Evolutionary conservation across 257 asterid genomes (phyloP), one percentile per base, ranked within the genome.

Genomic region (Ajuga chamaepitys): DNA sequence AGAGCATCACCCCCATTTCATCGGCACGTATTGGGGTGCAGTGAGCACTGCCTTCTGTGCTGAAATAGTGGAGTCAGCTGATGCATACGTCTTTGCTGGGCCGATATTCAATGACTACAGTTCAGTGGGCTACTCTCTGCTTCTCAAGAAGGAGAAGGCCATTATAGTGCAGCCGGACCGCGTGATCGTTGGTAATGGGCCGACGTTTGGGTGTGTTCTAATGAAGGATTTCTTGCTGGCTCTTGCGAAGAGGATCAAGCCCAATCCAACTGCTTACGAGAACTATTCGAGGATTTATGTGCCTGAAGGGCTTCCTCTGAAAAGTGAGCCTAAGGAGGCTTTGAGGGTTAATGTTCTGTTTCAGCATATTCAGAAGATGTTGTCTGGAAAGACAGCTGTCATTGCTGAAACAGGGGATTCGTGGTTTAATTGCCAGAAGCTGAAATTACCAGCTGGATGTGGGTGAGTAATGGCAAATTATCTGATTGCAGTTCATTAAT

Each of bases 1-100:
- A 0, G 82, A 77, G 76, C 25, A 64, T 48, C 75, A 73, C 54
- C 76, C 82, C 1, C 78, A 59, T 35, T 77, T 77, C 32, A 77
- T 77, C 2, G 82, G 82, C 34, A 77, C 82, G 11, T 78, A 78
- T 32, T 78, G 82, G 82, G 82, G 82, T 13, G 82, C 79, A 0
- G 77, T 78, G 38, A 73, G 82, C 46, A 74, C 82, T 10, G 20
- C 79, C 2, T 78, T 78, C 64, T 78, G 82, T 37, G 70, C 77
- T 0, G 82, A 78, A 46, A 78, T 78, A 10, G 82, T 78, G 55
- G 82, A 78, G 70, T 78, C 82, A 14, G 79, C 82, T 4, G 82
- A 78, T 9, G 82, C 82, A 18, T 78, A 78, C 52, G 11, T 78
- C 50, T 74, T 78, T 25, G 74, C 72, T 1, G 82, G 82, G 0